Evolutionary conservation across 2,329 filamentous ascomycete genomes (phyloP), one percentile per base, ranked within the genome.

Genomic region (Xylaria polymorpha): DNA sequence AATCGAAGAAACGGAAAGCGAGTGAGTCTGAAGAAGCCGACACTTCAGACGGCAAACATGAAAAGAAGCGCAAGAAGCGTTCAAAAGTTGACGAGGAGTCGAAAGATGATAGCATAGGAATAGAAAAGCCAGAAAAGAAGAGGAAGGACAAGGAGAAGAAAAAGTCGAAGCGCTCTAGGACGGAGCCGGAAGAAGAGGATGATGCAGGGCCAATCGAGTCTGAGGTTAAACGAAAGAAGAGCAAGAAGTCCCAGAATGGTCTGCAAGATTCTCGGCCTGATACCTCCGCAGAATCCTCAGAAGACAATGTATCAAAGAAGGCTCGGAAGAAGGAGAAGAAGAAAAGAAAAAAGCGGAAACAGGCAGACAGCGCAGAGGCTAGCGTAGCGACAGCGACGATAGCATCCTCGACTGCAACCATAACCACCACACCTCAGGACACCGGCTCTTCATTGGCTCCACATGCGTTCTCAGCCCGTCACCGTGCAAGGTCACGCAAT

Each of bases 401-500:
- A 10, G 77, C 76, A 14, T 64, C 71, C 43, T 74, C 75, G 4
- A 73, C 71, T 55, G 70, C 73, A 18, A 62, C 68, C 35, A 69
- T 70, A 43, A 64, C 74, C 6, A 72, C 76, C 12, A 78, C 76
- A 12, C 75, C 75, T 29, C 76, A 78, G 10, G 75, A 74, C 1
- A 81, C 79, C n/a, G 80, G 79, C 39, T 76, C 76, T 8, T 80
- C 82, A 29, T 83, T 83, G 35, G 85, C 82, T 37, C 84, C 85
- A 67, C 82, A 79, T 69, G 81, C 80, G 79, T 82, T 85, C 70
- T 84, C 86, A 32, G 89, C 86, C 58, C 87, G 94, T 72, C 92
- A 94, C 78, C 87, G 92, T 64, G 89, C 94, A 56, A 86, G 95
- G 71, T 90, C 92, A 73, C 87, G 93, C 69, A 93, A 94, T 80